These are phyloP conservation scores for Sherardia arvensis DNA, from an alignment of 257 asterid genomes.

Conservation along the genomic window DNA sequence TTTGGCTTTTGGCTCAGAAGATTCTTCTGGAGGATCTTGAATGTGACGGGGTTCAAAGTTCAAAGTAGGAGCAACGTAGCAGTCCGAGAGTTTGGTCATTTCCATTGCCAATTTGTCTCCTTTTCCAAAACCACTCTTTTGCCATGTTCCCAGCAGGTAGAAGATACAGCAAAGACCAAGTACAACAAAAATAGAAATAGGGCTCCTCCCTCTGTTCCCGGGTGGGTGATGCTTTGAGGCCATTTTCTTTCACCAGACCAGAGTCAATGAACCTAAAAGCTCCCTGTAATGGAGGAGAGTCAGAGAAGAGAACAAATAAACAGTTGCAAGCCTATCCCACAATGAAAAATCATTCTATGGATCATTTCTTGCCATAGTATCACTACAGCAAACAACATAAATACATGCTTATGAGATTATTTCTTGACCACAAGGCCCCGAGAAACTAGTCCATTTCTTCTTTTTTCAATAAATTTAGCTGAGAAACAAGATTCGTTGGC, in stretches of 20 bases:
- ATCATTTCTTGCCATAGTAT: not conserved
- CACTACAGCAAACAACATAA: not conserved
- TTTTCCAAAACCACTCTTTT: constrained; percentile 80
- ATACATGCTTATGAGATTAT: not conserved
- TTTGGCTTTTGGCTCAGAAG: constrained; percentile 56
- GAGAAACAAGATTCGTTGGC: not conserved
- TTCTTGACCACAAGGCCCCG: not conserved
- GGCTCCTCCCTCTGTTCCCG: constrained; percentile 48
- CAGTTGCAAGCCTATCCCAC: not conserved
- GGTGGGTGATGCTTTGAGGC: constrained; percentile 51
- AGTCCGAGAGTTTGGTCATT: constrained; percentile 50
- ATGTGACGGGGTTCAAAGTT: constrained; percentile 76
- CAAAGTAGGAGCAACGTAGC: constrained; percentile 45
- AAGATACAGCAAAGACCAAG: constrained; percentile 69
- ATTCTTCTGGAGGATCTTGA: constrained; percentile 37
- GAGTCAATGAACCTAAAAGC: constrained; percentile 17
- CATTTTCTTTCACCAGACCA: constrained; percentile 40
- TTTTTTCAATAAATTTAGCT: not conserved
- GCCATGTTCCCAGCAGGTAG: constrained; percentile 80
- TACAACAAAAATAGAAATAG: constrained; percentile 47
- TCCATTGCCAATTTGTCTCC: constrained; percentile 58
- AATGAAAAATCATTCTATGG: not conserved
- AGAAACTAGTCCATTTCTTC: not conserved
- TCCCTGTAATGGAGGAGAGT: constrained; percentile 18
- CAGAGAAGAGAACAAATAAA: not conserved